phyloP scores from a whole-genome alignment of 2,329 filamentous ascomycete genomes.

The Sporothrix curviconia region DNA sequence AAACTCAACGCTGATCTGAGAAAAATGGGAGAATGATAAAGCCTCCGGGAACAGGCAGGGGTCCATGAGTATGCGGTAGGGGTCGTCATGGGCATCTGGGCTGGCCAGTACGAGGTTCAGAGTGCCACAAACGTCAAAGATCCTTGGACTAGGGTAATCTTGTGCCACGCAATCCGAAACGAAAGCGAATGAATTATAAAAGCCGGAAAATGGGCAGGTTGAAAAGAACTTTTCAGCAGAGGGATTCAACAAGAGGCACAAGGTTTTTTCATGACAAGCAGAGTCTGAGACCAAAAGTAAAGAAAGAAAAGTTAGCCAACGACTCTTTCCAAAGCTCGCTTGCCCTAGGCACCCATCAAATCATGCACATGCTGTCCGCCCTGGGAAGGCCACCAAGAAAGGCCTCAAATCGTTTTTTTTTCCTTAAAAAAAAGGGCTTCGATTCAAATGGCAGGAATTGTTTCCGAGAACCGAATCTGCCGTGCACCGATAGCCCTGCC shows the following conservation, averaged over 20 bases:
- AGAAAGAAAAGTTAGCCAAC: neutral
- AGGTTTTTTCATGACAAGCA: too few relatives aligned
- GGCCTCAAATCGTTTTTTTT: neutral
- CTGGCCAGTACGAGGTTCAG: too few relatives aligned
- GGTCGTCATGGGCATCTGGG: too few relatives aligned
- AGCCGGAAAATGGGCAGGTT: neutral
- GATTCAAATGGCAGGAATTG: neutral
- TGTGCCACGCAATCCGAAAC: neutral
- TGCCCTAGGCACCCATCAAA: neutral
- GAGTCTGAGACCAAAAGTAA: neutral
- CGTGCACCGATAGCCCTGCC: neutral
- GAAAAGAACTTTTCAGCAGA: too few relatives aligned
- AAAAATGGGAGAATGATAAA: neutral
- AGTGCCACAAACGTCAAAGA: constrained; percentile 8
- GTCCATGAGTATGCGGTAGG: neutral
- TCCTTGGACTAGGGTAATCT: neutral
- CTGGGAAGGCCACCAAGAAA: neutral
- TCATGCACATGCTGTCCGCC: neutral
- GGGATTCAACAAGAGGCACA: too few relatives aligned
- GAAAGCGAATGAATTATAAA: neutral
- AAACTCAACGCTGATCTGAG: neutral
- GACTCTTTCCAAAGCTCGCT: neutral
- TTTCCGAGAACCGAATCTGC: neutral
- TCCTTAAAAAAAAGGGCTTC: neutral
- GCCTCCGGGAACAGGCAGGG: too few relatives aligned